phyloP scores from a whole-genome alignment of 2,329 filamentous ascomycete species.

The Colletotrichum sp. region DNA sequence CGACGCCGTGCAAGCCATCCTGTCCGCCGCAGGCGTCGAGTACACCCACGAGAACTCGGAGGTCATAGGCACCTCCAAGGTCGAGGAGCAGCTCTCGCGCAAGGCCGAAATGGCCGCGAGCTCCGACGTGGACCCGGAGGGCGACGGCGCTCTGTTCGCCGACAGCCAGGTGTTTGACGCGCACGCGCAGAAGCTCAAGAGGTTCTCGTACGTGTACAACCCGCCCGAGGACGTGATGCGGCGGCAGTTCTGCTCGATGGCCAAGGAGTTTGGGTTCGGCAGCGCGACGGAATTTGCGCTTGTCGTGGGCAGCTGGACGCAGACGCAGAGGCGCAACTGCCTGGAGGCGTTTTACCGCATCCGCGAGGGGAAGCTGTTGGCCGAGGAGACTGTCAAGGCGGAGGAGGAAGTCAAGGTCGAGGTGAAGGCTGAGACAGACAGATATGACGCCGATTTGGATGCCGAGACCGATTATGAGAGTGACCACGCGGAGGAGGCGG shows the following conservation, averaged over 20 bases:
- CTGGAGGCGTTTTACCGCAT: constrained; percentile 81
- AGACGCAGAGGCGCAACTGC: constrained; percentile 78
- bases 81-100: constrained; percentile 85
- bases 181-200: constrained; percentile 4
- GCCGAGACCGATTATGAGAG: constrained; percentile 20
- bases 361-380: constrained; percentile 59
- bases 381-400: constrained; percentile 29
- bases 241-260: constrained; percentile 92
- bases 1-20: constrained; percentile 87
- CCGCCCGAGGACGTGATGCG: constrained; percentile 76
- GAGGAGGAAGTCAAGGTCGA: constrained; percentile 9
- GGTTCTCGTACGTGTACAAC: constrained; percentile 57
- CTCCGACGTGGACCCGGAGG: constrained; percentile 46
- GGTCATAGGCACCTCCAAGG: constrained; percentile 87
- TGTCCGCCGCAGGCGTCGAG: constrained; percentile 85
- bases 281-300: constrained; percentile 85
- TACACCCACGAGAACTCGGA: constrained; percentile 98
- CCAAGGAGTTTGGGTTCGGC: constrained; percentile 75
- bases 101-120: constrained; percentile 70
- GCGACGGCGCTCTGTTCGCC: constrained; percentile 63
- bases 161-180: constrained; percentile 42
- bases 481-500: not conserved
- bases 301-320: constrained; percentile 88
- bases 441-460: constrained; percentile 16
- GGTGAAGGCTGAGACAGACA: constrained; percentile 1